These are phyloP conservation scores for Lobosporangium transversale DNA, from an alignment of 192 early-diverging fungal species.

Conservation along the genomic window DNA sequence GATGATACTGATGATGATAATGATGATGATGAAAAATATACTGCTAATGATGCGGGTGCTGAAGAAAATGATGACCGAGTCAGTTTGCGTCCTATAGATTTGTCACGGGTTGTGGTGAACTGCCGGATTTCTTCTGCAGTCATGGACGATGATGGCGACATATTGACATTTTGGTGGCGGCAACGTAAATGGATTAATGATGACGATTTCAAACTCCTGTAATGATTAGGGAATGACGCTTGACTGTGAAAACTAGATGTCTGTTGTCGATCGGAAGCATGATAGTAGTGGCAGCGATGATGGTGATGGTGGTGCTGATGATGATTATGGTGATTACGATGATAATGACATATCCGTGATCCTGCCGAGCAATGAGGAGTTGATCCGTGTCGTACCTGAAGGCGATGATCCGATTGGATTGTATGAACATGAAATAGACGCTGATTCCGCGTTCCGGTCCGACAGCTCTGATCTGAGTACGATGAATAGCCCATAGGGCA, in stretches of 20 bases:
- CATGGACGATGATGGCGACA: not conserved
- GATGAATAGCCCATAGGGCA: no score
- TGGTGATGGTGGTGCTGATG: not conserved
- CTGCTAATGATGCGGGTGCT: no score
- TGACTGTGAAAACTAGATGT: not conserved
- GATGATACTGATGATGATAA: not conserved
- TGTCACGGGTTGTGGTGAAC: not conserved
- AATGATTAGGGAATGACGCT: not conserved
- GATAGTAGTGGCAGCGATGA: not conserved
- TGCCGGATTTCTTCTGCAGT: not conserved
- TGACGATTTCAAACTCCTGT: slow-evolving; percentile 7
- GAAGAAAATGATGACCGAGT: not conserved
- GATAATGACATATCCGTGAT: not conserved
- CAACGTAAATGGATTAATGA: slow-evolving; percentile 5
- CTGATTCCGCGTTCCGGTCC: no score
- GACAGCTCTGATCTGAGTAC: no score
- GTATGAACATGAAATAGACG: no score
- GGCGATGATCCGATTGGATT: no score
- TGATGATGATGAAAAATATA: no score
- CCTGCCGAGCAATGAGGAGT: not conserved
- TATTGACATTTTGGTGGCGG: not conserved
- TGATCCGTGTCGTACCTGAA: not conserved
- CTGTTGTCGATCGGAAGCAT: slow-evolving; percentile 8
- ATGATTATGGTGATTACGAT: not conserved
- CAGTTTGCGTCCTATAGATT: not conserved